Base-by-base conservation (phyloP, 768 basidiomycete genomes). In the Vararia minispora region DNA sequence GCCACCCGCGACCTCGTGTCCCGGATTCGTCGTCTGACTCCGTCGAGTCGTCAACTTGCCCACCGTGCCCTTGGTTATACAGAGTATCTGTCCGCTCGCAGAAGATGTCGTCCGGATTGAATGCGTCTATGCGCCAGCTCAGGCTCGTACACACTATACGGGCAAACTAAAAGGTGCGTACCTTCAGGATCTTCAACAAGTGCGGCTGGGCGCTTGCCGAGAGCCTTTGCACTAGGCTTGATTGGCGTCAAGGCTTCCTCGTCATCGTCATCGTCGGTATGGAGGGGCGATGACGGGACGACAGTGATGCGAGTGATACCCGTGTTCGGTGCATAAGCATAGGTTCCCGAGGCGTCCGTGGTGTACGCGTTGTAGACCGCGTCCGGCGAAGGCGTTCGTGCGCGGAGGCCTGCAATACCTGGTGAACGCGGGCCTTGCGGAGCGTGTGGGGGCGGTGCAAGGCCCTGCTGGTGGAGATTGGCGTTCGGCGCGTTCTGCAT, bases 191-290 rank as follows among this genome's bases (percentile, higher is more conserved):
- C 64, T 34, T 74, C 72, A 26, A 58, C 55, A 29, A 73, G 74
- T 7, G 76, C 58, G 12, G 79, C 72, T 49, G 65, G 71, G 48
- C 85, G 70, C 62, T 94, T 95, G 13, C 90, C 90, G 2, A 91
- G 68, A 3, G 90, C 88, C 56, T 92, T 95, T 25, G 73, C 81
- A 54, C 86, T 90, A 1, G 85, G 90, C 46, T 69, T 67, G 9
- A 66, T 50, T n/a, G 70, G 72, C 11, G 61, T 56, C 34, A 38
- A 44, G 11, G 51, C 37, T 4, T 63, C 52, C 5, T 57, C 60
- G 12, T 66, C 64, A 5, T 41, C 52, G 12, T 48, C 52, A 9
- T 49, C 43, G 9, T 28, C 30, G 6, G 39, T 26, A 16, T 45
- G n/a, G n/a, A n/a, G n/a, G n/a, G n/a, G n/a, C n/a, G n/a, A n/a